Evolutionary conservation across 2,329 filamentous ascomycete genomes (phyloP), one percentile per base, ranked within the genome.

Genomic region (Fusarium palustre): DNA sequence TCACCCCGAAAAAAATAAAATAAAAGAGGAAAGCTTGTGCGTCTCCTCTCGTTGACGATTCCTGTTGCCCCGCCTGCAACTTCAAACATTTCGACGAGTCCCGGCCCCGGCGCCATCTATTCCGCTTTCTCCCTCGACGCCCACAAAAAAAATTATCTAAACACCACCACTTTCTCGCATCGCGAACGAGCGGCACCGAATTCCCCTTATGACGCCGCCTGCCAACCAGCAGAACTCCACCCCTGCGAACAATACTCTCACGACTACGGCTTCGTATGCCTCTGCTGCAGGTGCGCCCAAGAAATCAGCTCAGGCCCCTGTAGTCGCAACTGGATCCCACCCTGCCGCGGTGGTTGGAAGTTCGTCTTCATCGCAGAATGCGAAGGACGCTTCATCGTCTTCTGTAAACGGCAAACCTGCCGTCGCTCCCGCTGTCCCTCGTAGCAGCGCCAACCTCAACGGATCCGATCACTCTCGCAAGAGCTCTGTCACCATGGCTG

Each of bases 401-500:
- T 88, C 92, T 80, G 88, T 97, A 87, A 97, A 97, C 87, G 93
- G 93, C 87, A 92, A 91, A 82, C 84, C 86, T 72, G 85, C 89
- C 80, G 91, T 91, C 80, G 86, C 86, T 80, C 90, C 90, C 70
- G 89, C 90, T 77, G 85, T 92, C 74, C 90, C 91, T 68, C 88
- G 88, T 80, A 87, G 87, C 80, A 88, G 84, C 76, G 81, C 84
- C 71, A 85, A 85, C 76, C 81, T 88, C 74, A 96, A 97, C 87
- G 92, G 92, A 72, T 82, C 83, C 73, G 90, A 93, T 74, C 94
- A 98, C 83, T 87, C 85, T 77, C 89, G 93, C 78, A 97, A 97
- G 83, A 90, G 90, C 70, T 97, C 95, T 20, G 91, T 97, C 76
- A 97, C 94, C 76, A 97, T 97, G 84, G 94, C 89, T 79, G 91